Evolutionary conservation across 805 yeast genomes (phyloP), one percentile per base, ranked within the genome.

Genomic region (Kodamaea lidongshanica): DNA sequence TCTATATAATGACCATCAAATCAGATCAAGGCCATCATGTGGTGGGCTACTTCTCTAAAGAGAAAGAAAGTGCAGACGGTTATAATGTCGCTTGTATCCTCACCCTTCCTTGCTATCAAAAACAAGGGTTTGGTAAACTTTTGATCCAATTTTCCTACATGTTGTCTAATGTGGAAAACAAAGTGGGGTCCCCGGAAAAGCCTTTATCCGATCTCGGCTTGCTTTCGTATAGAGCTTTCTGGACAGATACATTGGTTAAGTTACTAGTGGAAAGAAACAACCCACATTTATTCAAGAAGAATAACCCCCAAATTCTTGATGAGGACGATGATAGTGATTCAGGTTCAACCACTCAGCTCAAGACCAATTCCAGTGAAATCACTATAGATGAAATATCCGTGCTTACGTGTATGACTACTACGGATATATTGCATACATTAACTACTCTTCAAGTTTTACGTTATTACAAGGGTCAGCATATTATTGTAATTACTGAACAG

Each of bases 11-110:
- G 98, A 87, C 96, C 1, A 70, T 76, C 35, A 70, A 85, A 37
- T 95, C 89, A 45, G 87, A 81, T 37, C 71, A 74, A 38, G 98
- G 98, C 2, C 97, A 89, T 54, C 97, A 92, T 58, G 64, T 92
- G 27, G 96, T 92, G 5, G 99, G 99, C 0, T 92, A 83, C 52
- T 92, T 92, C 49, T 88, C 97, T 6, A 92, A 92, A 46, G 99
- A 92, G 53, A 92, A 92, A 54, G 98, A 92, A 58, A 77, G 88
- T 43, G 94, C 95, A 0, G 98, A 92, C 49, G 80, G 79, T 8
- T 92, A 89, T 59, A 92, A 92, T 51, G 94, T 92, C 25, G 98
- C 98, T 0, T 92, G 99, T 75, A 92, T 92, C 48, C 65, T 92
- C 44, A 88, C 97, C 0, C 59, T 92, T 31, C 99, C 99, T 3